Conservation (phyloP, 139 green algal species). For the Picochlorum sp. region DNA sequence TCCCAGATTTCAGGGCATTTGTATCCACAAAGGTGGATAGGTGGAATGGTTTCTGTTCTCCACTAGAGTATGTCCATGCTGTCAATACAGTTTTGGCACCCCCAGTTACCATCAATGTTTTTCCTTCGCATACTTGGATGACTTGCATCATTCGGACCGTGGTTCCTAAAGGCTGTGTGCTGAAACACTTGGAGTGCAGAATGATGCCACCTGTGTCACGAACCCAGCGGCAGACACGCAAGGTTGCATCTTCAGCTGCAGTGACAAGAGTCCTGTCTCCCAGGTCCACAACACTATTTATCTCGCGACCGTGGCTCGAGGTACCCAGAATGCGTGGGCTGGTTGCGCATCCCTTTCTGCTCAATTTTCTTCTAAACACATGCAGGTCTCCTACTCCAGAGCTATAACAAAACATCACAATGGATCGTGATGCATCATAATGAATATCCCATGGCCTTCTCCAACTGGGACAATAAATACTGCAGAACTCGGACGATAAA, state of each 20-base stretch:
- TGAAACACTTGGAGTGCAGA: not conserved
- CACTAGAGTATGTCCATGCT: slow-evolving; percentile 9
- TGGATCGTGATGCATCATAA: slow-evolving; percentile 2
- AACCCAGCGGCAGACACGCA: not conserved
- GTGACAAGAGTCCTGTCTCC: not conserved
- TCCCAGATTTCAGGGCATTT: no score
- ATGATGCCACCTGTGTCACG: not conserved
- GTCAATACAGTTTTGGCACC: slow-evolving; percentile 23
- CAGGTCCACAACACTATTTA: slow-evolving; percentile 3
- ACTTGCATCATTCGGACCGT: not conserved
- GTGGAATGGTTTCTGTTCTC: no score
- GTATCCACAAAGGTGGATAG: no score
- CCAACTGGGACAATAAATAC: slow-evolving; percentile 17
- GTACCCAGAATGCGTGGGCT: not conserved
- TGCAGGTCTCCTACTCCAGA: not conserved
- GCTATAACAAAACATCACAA: slow-evolving; percentile 15
- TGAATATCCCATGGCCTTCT: slow-evolving; percentile 13
- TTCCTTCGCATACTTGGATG: not conserved
- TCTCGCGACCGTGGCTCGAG: slow-evolving; percentile 17
- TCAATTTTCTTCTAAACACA: not conserved
- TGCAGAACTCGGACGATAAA: slow-evolving; percentile 6
- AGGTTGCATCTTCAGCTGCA: not conserved
- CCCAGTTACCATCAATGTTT: slow-evolving; percentile 21
- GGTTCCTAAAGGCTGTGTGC: not conserved
- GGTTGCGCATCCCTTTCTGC: not conserved